Evolutionary conservation across 2,329 filamentous ascomycete genomes (phyloP).

Genomic region (Saccharata proteae): DNA sequence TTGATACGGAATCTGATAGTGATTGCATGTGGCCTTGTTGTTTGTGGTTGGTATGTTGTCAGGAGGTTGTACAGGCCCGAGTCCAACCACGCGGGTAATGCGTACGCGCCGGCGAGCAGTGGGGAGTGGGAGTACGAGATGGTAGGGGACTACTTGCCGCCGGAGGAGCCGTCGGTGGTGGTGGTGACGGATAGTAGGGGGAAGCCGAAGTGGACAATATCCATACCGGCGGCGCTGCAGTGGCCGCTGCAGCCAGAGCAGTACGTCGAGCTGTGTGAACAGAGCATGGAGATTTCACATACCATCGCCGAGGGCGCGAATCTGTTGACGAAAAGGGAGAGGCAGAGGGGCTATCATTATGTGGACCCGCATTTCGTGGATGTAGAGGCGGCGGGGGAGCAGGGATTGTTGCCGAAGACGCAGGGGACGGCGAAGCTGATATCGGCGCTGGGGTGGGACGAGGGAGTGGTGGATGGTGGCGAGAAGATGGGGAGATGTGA

Average conservation of each 20-base stretch:
- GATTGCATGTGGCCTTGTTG: slow-evolving; percentile 36
- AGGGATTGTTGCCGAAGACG: slow-evolving; percentile 45
- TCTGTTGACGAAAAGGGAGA: slow-evolving; percentile 19
- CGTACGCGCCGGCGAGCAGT: slow-evolving; percentile 15
- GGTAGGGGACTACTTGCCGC: slow-evolving; percentile 53
- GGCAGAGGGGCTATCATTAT: slow-evolving; percentile 47
- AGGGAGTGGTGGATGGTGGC: slow-evolving; percentile 8
- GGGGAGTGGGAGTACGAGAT: slow-evolving; percentile 53
- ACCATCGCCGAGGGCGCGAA: slow-evolving; percentile 18
- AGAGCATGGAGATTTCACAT: slow-evolving; percentile 51
- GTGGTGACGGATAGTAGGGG: slow-evolving; percentile 55
- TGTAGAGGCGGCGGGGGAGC: slow-evolving; percentile 55
- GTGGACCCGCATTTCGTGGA: slow-evolving; percentile 62
- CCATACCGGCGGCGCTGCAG: slow-evolving; percentile 52
- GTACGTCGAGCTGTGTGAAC: slow-evolving; percentile 57
- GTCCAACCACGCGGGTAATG: neutral
- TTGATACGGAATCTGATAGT: slow-evolving; percentile 45
- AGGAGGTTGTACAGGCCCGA: slow-evolving; percentile 3
- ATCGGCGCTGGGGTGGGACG: slow-evolving; percentile 13
- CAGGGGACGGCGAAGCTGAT: slow-evolving; percentile 17
- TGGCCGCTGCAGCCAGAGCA: slow-evolving; percentile 57
- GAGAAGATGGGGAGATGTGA: slow-evolving; percentile 48
- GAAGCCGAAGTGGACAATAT: slow-evolving; percentile 65
- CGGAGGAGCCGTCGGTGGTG: slow-evolving; percentile 60
- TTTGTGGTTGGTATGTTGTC: slow-evolving; percentile 20